These are phyloP conservation scores for Rhamnella rubrinervis DNA, from an alignment of 331 rosid species.

Conservation along the genomic window DNA sequence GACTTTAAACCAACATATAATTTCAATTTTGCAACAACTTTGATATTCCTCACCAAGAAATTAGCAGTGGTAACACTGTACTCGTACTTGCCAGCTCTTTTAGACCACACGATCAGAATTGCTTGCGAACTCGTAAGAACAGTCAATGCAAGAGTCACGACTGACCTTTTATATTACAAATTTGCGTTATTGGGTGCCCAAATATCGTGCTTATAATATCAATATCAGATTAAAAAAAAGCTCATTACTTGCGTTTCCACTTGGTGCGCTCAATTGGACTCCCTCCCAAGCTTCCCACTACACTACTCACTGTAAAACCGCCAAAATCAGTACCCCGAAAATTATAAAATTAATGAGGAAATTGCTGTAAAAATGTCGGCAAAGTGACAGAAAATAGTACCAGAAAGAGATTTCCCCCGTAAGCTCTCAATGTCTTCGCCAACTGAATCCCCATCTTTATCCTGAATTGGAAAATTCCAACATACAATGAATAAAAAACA, in stretches of 20 bases:
- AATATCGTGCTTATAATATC: background rate
- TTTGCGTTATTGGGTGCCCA: background rate
- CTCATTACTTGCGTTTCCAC: conserved; percentile 53
- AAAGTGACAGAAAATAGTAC: conserved; percentile 9
- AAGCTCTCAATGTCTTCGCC: conserved; percentile 39
- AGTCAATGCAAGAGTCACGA: conserved; percentile 75
- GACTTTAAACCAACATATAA: background rate
- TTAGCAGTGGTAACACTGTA: conserved; percentile 96
- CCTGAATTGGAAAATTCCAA: conserved; percentile 23
- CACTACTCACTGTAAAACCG: conserved; percentile 14
- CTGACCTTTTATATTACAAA: conserved; percentile 44
- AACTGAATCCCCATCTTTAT: conserved; percentile 38
- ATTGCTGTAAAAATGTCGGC: too few species aligned
- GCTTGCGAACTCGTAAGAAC: conserved; percentile 93
- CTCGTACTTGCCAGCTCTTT: conserved; percentile 90
- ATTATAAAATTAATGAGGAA: background rate
- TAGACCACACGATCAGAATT: conserved; percentile 94
- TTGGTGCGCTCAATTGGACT: conserved; percentile 28
- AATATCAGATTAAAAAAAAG: background rate
- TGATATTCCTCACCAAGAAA: conserved; percentile 56
- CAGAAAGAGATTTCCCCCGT: conserved; percentile 37
- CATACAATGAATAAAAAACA: background rate
- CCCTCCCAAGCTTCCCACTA: conserved; percentile 34
- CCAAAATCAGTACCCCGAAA: background rate
- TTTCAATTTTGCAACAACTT: background rate